phyloP scores from a whole-genome alignment of 2,329 filamentous ascomycete genomes.

The Fusarium aywerte region DNA sequence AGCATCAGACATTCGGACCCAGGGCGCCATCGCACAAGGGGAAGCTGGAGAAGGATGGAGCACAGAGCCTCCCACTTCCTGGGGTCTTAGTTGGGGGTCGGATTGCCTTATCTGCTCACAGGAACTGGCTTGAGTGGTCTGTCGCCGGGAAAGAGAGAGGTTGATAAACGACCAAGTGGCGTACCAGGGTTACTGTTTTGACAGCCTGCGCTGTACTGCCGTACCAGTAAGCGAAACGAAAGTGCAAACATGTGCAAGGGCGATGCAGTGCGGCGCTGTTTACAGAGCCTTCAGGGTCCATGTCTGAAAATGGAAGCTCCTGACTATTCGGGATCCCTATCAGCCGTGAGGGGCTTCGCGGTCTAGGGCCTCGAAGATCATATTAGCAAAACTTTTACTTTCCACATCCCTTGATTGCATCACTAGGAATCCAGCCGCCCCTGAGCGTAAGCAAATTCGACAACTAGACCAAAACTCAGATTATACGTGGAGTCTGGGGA shows the following conservation, averaged over 20 bases:
- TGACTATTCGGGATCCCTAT: constrained; percentile 36
- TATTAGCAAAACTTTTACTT: constrained; percentile 34
- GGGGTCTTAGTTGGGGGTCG: constrained; percentile 21
- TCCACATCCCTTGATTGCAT: constrained; percentile 36
- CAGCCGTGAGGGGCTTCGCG: constrained; percentile 11
- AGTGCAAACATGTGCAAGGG: constrained; percentile 9
- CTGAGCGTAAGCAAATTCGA: constrained; percentile 24
- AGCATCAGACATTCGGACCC: constrained; percentile 32
- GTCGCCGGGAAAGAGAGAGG: constrained; percentile 1
- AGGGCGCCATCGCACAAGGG: constrained; percentile 46
- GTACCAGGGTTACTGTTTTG: constrained; percentile 27
- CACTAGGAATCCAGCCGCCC: constrained; percentile 27
- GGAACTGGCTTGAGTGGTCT: constrained; percentile 24
- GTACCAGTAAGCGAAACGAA: constrained; percentile 14
- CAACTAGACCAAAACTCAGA: constrained; percentile 20
- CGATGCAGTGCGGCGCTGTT: constrained; percentile 1
- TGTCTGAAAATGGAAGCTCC: constrained; percentile 9
- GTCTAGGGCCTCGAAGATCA: constrained; percentile 29
- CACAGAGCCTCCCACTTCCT: constrained; percentile 43
- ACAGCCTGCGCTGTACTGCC: constrained; percentile 7
- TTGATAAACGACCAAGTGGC: constrained; percentile 28
- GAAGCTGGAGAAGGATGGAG: constrained; percentile 47
- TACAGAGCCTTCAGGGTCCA: constrained; percentile 22
- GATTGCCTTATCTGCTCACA: constrained; percentile 44
- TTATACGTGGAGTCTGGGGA: constrained; percentile 41